Evolutionary conservation across 176 grass and related monocot species (phyloP).

Genomic region (Lolium perenne): DNA sequence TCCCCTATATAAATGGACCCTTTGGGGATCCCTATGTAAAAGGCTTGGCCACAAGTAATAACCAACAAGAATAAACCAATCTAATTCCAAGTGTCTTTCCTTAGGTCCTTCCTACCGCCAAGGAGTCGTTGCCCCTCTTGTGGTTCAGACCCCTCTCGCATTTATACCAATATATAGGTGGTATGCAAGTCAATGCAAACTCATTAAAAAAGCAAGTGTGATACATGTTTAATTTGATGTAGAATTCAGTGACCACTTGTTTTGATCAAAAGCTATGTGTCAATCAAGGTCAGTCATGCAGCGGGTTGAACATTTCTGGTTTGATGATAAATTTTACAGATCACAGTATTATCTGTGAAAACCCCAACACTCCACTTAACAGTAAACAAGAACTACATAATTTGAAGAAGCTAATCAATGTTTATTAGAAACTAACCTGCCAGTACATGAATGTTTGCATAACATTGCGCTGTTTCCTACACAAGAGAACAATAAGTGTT

Average conservation of each 20-base stretch:
- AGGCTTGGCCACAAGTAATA: neutral
- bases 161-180: neutral
- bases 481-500: constrained; percentile 50
- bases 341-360: neutral
- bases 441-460: constrained; percentile 99
- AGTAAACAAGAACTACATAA: constrained; percentile 26
- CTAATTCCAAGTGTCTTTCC: neutral
- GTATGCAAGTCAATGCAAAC: neutral
- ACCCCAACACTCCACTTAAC: neutral
- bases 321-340: constrained; percentile 36
- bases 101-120: neutral
- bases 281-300: constrained; percentile 4
- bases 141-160: neutral
- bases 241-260: constrained; percentile 12
- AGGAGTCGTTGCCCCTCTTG: neutral
- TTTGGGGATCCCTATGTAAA: neutral
- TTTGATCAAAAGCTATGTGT: constrained; percentile 17
- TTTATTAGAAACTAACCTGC: constrained; percentile 72
- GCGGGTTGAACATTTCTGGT: neutral
- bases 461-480: constrained; percentile 80
- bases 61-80: constrained; percentile 17
- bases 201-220: neutral
- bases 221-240: neutral
- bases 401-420: neutral
- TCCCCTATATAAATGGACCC: neutral